Evolutionary conservation across 2,329 filamentous ascomycete genomes (phyloP).

Genomic region (Chrysoporthe deuterocubensis): DNA sequence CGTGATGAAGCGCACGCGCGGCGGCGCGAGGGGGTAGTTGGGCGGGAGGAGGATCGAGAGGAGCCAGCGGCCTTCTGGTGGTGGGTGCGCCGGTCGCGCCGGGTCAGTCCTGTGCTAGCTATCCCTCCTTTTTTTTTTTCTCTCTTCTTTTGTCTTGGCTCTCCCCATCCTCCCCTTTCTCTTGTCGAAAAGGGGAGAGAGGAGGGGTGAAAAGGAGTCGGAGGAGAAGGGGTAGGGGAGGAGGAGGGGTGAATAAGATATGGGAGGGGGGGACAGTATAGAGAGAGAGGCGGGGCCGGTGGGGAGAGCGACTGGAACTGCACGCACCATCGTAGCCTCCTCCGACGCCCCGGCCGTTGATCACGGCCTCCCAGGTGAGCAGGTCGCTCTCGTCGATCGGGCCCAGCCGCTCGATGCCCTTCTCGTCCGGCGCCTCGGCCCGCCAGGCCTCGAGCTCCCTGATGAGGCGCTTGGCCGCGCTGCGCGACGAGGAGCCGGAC

Average conservation of each 20-base stretch:
- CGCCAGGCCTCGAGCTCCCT: slow-evolving; percentile 61
- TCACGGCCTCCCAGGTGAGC: slow-evolving; percentile 62
- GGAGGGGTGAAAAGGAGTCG: not conserved
- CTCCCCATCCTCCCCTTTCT: too few relatives aligned
- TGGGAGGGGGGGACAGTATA: too few relatives aligned
- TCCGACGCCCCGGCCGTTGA: slow-evolving; percentile 61
- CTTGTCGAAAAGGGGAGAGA: not conserved
- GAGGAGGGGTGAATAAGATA: not conserved
- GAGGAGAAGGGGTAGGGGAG: slow-evolving; percentile 4
- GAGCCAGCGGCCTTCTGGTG: slow-evolving; percentile 75
- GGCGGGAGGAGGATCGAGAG: slow-evolving; percentile 76
- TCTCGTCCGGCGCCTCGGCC: slow-evolving; percentile 52
- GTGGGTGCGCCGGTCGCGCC: too few relatives aligned
- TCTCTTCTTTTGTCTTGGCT: not conserved
- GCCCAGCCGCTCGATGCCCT: slow-evolving; percentile 63
- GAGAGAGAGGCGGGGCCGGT: not conserved
- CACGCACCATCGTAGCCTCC: slow-evolving; percentile 59
- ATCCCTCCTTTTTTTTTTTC: not conserved
- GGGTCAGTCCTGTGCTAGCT: not conserved
- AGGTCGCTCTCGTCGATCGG: slow-evolving; percentile 59
- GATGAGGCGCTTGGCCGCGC: slow-evolving; percentile 60
- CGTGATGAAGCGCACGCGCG: slow-evolving; percentile 80
- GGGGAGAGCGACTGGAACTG: too few relatives aligned
- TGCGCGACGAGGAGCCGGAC: slow-evolving; percentile 44
- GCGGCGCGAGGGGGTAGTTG: slow-evolving; percentile 79